Percentiles rank a stretch among this genome's conserved stretches.
Evolutionary conservation across 2,329 filamentous ascomycete species (phyloP).

Genomic region (Fusarium sp.): DNA sequence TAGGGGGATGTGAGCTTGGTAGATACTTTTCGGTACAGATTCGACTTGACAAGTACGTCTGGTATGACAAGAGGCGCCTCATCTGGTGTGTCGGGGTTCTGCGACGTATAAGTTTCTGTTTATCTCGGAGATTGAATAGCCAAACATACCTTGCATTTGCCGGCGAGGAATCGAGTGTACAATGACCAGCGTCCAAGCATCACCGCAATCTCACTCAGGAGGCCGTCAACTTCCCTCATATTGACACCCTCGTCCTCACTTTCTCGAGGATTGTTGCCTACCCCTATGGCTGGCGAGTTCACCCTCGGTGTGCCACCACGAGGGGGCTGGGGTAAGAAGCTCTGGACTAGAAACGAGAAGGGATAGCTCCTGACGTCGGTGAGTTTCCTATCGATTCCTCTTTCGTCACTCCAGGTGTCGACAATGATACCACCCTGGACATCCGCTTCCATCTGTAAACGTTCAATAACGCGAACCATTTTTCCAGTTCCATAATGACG

Average conservation of each 20-base stretch:
- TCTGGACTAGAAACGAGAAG: slow-evolving; percentile 96
- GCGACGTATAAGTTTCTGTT: slow-evolving; percentile 21
- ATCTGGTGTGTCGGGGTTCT: slow-evolving; percentile 63
- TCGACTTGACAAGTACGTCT: slow-evolving; percentile 79
- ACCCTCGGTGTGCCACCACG: slow-evolving; percentile 72
- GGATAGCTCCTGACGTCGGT: slow-evolving; percentile 98
- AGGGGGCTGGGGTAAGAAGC: slow-evolving; percentile 80
- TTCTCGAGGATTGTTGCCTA: slow-evolving; percentile 61
- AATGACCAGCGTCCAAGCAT: slow-evolving; percentile 96
- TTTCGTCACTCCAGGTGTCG: slow-evolving; percentile 94
- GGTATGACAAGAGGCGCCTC: slow-evolving; percentile 72
- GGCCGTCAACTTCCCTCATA: slow-evolving; percentile 92
- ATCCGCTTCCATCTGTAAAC: slow-evolving; percentile 92
- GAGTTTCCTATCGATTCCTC: slow-evolving; percentile 82
- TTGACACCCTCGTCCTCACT: slow-evolving; percentile 94
- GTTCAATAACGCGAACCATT: slow-evolving; percentile 94
- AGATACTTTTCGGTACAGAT: slow-evolving; percentile 80
- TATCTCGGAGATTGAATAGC: neutral
- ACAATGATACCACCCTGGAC: slow-evolving; percentile 95
- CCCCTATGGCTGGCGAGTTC: slow-evolving; percentile 76
- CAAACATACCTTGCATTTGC: slow-evolving; percentile 78
- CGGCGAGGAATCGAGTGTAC: slow-evolving; percentile 87
- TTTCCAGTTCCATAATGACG: slow-evolving; percentile 91
- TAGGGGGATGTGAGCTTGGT: slow-evolving; percentile 81
- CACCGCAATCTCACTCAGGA: slow-evolving; percentile 86